A percentile compares a stretch with the other conserved stretches of the same genome.
Conservation (phyloP, 345 rosid species). For the Mercurialis annua region DNA sequence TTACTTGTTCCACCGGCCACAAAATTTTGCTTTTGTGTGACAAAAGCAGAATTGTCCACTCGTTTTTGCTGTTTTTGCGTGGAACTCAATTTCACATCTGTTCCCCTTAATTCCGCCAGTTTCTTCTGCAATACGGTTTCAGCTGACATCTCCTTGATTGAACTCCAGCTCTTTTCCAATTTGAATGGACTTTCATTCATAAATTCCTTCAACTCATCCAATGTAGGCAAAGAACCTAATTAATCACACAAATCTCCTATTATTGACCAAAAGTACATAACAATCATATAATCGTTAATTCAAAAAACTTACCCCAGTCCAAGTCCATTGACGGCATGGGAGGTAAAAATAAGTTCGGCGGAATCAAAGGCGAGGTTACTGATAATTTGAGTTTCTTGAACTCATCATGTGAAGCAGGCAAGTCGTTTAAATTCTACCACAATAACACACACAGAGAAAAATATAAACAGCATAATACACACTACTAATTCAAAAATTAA, state of each 20-base stretch:
- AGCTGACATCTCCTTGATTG: slow-evolving; percentile 44
- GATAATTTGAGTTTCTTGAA: slow-evolving; percentile 49
- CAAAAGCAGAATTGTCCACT: slow-evolving; percentile 51
- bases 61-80: slow-evolving; percentile 33
- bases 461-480: slow-evolving; percentile 4
- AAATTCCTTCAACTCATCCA: slow-evolving; percentile 57
- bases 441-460: slow-evolving; percentile 11
- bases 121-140: slow-evolving; percentile 45
- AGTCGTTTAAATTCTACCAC: slow-evolving; percentile 49
- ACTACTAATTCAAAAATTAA: not conserved
- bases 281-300: slow-evolving; percentile 10
- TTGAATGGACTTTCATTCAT: slow-evolving; percentile 37
- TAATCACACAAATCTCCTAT: slow-evolving; percentile 27
- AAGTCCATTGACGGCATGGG: slow-evolving; percentile 36
- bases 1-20: slow-evolving; percentile 73
- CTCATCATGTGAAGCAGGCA: slow-evolving; percentile 59
- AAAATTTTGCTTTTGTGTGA: slow-evolving; percentile 44
- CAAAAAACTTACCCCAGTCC: slow-evolving; percentile 74
- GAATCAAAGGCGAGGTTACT: slow-evolving; percentile 38
- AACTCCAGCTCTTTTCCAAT: slow-evolving; percentile 42
- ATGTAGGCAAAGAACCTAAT: slow-evolving; percentile 74
- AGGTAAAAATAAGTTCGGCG: slow-evolving; percentile 36
- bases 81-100: slow-evolving; percentile 16
- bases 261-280: slow-evolving; percentile 22
- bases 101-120: slow-evolving; percentile 28